A percentile compares a stretch with the other conserved stretches of the same genome.
Conservation (phyloP, 495 filamentous ascomycete species). For the Aspergillus heteromorphus region DNA sequence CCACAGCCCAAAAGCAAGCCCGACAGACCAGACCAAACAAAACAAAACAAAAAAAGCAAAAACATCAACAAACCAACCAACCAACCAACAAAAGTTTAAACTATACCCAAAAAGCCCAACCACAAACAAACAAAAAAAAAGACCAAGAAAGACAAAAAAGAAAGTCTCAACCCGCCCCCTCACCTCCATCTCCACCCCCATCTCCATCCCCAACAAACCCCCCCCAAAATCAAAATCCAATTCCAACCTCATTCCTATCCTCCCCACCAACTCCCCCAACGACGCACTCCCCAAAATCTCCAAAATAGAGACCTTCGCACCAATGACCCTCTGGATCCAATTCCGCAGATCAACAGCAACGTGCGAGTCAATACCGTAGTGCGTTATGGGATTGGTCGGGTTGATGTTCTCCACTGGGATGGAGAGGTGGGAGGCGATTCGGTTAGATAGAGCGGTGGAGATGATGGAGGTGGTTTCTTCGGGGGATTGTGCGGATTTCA, state of each 20-base stretch:
- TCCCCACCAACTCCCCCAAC: slow-evolving; percentile 16
- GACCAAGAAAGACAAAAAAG: no score
- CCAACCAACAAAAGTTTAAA: no score
- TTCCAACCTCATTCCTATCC: no score
- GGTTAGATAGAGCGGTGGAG: slow-evolving; percentile 17
- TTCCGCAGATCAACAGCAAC: slow-evolving; percentile 21
- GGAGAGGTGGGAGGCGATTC: slow-evolving; percentile 21
- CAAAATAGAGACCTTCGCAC: slow-evolving; percentile 19
- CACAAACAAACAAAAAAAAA: no score
- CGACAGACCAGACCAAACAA: no score
- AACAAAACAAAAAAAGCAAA: no score
- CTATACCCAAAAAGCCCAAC: no score
- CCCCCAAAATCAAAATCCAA: no score
- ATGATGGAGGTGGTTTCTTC: slow-evolving; percentile 25
- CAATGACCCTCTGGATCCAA: slow-evolving; percentile 19
- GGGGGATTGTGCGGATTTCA: slow-evolving; percentile 13
- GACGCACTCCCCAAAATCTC: slow-evolving; percentile 23
- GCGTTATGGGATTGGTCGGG: slow-evolving; percentile 3
- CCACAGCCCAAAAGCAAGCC: no score
- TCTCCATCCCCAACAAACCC: slow-evolving; percentile 6
- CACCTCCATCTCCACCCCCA: not conserved
- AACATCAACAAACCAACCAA: no score
- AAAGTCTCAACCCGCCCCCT: no score
- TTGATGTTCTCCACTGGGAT: slow-evolving; percentile 14
- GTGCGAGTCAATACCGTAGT: slow-evolving; percentile 21